phyloP scores from a whole-genome alignment of 768 basidiomycete species.

The Boletus tomentosulus region DNA sequence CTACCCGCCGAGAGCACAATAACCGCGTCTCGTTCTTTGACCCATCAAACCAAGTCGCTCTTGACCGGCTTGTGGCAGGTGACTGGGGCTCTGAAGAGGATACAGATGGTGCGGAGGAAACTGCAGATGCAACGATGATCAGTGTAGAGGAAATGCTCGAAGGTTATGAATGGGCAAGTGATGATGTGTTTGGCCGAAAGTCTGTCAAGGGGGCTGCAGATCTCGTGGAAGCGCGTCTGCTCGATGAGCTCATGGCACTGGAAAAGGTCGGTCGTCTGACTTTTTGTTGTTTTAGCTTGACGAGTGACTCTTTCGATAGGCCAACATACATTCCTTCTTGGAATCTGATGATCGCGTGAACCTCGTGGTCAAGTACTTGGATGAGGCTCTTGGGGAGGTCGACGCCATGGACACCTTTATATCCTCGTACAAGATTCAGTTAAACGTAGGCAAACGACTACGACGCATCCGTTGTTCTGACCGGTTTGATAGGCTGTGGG shows the following conservation, averaged over 20 bases:
- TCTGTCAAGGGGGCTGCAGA: conserved; percentile 75
- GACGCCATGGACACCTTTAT: conserved; percentile 88
- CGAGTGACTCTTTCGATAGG: conserved; percentile 36
- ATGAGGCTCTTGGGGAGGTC: conserved; percentile 83
- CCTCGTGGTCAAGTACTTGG: conserved; percentile 81
- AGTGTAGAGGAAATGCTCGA: conserved; percentile 99
- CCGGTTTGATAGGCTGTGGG: conserved; percentile 65
- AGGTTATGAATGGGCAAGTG: conserved; percentile 94
- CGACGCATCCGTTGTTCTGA: conserved; percentile 11
- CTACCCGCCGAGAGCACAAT: conserved; percentile 52
- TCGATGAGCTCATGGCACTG: conserved; percentile 87
- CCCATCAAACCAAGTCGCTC: conserved; percentile 65
- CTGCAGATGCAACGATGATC: conserved; percentile 74
- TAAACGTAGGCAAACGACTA: conserved; percentile 62
- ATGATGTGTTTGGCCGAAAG: conserved; percentile 65
- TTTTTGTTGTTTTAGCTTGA: conserved; percentile 1
- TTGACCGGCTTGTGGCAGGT: conserved; percentile 64
- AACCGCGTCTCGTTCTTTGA: conserved; percentile 81
- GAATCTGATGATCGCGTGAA: conserved; percentile 92
- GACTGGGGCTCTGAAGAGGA: conserved; percentile 44
- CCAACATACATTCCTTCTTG: conserved; percentile 95
- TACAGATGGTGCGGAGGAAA: conserved; percentile 63
- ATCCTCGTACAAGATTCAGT: conserved; percentile 92
- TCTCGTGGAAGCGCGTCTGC: conserved; percentile 82
- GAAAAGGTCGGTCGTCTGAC: conserved; percentile 64